Percentiles rank a stretch among this genome's conserved stretches.
Evolutionary conservation across 2,329 filamentous ascomycete genomes (phyloP).

Genomic region (Chaetomium strumarium): DNA sequence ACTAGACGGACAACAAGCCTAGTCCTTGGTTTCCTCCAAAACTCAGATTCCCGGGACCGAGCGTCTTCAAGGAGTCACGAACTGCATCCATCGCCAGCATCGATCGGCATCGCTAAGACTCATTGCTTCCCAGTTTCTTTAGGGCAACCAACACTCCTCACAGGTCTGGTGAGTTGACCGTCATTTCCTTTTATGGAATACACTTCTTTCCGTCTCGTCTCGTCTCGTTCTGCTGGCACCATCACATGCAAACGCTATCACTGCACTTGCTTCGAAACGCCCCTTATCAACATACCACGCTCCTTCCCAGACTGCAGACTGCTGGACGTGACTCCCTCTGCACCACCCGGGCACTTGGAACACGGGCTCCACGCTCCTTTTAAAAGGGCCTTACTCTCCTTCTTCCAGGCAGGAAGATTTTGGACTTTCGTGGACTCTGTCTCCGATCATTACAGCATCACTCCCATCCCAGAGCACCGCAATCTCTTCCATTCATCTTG

Average conservation of each 20-base stretch:
- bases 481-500: slow-evolving; percentile 49
- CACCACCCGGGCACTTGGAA: not conserved
- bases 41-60: not conserved
- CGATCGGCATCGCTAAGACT: not conserved
- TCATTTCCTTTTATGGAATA: not conserved
- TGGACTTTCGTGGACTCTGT: slow-evolving; percentile 21
- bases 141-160: not conserved
- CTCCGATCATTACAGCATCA: slow-evolving; percentile 40
- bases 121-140: not conserved
- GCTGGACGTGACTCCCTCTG: not conserved
- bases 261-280: too few species aligned
- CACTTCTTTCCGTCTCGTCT: not conserved
- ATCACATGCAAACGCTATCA: not conserved
- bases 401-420: slow-evolving; percentile 1
- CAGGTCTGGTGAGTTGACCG: not conserved
- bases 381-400: slow-evolving; percentile 12
- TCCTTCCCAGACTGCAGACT: not conserved
- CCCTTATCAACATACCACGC: not conserved
- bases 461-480: slow-evolving; percentile 31
- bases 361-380: not conserved
- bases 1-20: not conserved
- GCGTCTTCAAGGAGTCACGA: not conserved
- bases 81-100: not conserved
- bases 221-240: not conserved
- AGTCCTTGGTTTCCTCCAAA: not conserved